These are phyloP conservation scores for Leccinellum rugosiceps DNA, from an alignment of 768 basidiomycete genomes.

Conservation along the genomic window DNA sequence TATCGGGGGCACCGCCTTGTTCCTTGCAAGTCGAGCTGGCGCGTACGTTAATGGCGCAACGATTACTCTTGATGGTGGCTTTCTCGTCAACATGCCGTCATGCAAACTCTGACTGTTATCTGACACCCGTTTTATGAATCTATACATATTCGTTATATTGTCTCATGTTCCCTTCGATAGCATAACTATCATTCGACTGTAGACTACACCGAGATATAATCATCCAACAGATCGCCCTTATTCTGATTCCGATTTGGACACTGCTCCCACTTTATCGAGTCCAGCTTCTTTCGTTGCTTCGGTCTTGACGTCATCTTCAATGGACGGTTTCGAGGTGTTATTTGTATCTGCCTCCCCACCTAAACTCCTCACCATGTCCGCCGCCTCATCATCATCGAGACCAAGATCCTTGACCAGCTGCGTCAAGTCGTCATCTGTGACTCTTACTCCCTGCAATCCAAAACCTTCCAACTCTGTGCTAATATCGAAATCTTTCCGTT, in stretches of 20 bases:
- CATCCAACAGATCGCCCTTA: background rate
- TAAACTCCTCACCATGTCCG: slow-evolving; percentile 67
- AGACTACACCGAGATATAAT: slow-evolving; percentile 5
- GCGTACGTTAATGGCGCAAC: slow-evolving; percentile 64
- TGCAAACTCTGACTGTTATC: slow-evolving; percentile 24
- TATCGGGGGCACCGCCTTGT: slow-evolving; percentile 60
- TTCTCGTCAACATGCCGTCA: slow-evolving; percentile 39
- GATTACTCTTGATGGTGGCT: slow-evolving; percentile 60
- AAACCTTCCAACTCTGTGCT: slow-evolving; percentile 66
- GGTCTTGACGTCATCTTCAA: slow-evolving; percentile 6
- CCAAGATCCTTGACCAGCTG: slow-evolving; percentile 74
- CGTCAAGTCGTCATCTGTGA: slow-evolving; percentile 70
- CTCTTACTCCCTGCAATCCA: slow-evolving; percentile 73
- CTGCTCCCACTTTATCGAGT: background rate
- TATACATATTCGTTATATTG: background rate
- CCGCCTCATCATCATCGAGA: slow-evolving; percentile 72
- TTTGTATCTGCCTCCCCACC: slow-evolving; percentile 28
- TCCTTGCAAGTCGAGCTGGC: slow-evolving; percentile 57
- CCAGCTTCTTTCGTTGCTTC: slow-evolving; percentile 4
- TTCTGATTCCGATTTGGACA: slow-evolving; percentile 2
- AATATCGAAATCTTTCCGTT: slow-evolving; percentile 57
- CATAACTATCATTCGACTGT: background rate
- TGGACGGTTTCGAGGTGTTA: slow-evolving; percentile 8
- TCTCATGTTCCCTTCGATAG: background rate
- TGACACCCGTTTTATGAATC: slow-evolving; percentile 10